phyloP scores from a whole-genome alignment of 179 eudicot genomes.

The Beta lomatogona region DNA sequence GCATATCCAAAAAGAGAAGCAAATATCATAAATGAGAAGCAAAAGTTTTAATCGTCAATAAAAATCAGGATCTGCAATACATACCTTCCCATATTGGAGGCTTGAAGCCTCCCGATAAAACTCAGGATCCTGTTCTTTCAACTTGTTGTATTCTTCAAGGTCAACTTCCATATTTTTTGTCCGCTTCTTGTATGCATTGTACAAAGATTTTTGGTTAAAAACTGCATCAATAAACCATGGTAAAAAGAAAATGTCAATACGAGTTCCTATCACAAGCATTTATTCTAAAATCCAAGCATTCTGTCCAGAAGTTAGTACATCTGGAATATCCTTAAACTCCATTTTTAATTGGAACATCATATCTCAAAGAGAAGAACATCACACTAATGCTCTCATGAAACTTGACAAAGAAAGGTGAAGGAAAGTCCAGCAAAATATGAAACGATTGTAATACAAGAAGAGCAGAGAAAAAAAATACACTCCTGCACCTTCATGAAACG shows the following conservation, averaged over 20 bases:
- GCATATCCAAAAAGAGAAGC: conserved; percentile 8
- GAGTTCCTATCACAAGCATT: background rate
- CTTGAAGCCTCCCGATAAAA: conserved; percentile 92
- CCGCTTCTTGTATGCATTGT: conserved; percentile 92
- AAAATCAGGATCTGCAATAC: conserved; percentile 6
- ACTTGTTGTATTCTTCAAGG: conserved; percentile 67
- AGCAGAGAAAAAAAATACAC: background rate
- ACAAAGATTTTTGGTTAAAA: conserved; percentile 82
- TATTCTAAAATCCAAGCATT: conserved; percentile 3
- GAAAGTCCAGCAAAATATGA: background rate
- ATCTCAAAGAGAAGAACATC: background rate
- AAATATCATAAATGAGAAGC: conserved; percentile 8
- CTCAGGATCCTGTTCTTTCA: conserved; percentile 93
- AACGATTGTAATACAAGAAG: background rate
- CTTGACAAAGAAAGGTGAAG: background rate
- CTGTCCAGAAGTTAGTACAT: background rate
- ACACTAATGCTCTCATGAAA: background rate
- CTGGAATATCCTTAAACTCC: background rate
- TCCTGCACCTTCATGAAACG: background rate
- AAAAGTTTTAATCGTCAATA: background rate
- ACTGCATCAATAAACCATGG: conserved; percentile 60
- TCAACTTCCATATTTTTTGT: conserved; percentile 70
- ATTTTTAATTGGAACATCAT: background rate
- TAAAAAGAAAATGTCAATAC: background rate
- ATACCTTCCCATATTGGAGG: conserved; percentile 94